These are phyloP conservation scores for Colletotrichum kahawae DNA, from an alignment of 2,329 filamentous ascomycete species.

Conservation along the genomic window DNA sequence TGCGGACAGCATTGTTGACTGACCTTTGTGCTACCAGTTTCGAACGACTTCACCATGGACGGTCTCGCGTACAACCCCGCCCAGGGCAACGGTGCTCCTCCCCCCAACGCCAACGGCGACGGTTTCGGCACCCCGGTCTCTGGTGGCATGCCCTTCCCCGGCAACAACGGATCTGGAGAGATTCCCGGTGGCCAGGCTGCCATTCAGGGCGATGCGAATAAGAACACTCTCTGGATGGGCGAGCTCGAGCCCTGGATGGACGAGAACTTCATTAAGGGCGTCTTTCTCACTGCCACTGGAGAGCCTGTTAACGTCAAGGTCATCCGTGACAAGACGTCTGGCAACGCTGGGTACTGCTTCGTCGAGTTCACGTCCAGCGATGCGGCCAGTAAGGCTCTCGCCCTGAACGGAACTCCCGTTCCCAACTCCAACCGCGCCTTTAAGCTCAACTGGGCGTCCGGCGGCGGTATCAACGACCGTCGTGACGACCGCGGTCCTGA, in stretches of 20 bases:
- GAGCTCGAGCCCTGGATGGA: constrained; percentile 99
- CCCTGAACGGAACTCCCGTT: constrained; percentile 85
- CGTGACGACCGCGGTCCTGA: constrained; percentile 96
- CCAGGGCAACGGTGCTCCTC: constrained; percentile 37
- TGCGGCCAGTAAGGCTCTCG: constrained; percentile 89
- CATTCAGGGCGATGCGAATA: constrained; percentile 51
- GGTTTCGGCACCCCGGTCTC: constrained; percentile 37
- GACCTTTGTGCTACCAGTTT: neutral
- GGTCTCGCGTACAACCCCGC: constrained; percentile 35
- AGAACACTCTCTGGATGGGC: constrained; percentile 83
- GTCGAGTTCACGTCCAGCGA: constrained; percentile 87
- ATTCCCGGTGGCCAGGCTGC: constrained; percentile 26
- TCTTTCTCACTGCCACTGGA: constrained; percentile 86
- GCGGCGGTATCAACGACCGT: constrained; percentile 92
- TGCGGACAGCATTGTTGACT: neutral
- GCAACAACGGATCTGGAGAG: constrained; percentile 37
- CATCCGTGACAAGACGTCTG: constrained; percentile 98
- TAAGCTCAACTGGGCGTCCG: constrained; percentile 99
- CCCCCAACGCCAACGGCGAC: constrained; percentile 41
- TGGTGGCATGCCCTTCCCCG: constrained; percentile 34
- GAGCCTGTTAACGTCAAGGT: constrained; percentile 99
- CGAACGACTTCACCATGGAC: constrained; percentile 31
- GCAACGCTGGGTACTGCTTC: constrained; percentile 98
- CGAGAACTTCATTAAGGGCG: constrained; percentile 95
- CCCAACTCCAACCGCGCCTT: constrained; percentile 94